Base-by-base conservation (phyloP, 352 stramenopile genomes). In the Phytophthora cactorum region DNA sequence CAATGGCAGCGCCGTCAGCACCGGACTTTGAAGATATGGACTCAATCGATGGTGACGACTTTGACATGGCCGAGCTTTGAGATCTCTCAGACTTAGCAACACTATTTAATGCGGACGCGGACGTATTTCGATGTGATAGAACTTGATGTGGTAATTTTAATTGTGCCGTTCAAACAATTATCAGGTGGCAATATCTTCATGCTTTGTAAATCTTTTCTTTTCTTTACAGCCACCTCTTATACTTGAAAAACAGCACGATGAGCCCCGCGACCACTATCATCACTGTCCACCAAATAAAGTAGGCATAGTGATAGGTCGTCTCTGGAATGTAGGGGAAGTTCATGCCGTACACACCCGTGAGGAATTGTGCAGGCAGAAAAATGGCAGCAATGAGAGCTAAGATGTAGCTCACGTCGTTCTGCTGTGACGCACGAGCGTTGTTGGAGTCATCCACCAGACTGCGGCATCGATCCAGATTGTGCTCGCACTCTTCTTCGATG, bases 341-440 rank as follows among this genome's bases (percentile, higher is more conserved):
- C 87, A 96, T 96, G 59, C 88, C 88, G 62, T 95, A 95, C 5
- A 96, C 66, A 3, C 82, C 84, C 9, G 88, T 92, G 36, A 95
- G 72, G 64, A 22, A 22, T 22, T 22, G 22, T 22, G 22, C 22
- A 22, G 88, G 88, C 29, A 96, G 60, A 39, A 93, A 92, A 45
- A 93, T 82, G 4, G 87, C 84, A 1, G 87, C 85, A 4, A 96
- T 79, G 7, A 96, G 74, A 29, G 88, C 85, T 41, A 96, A 68
- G 25, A 85, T 70, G 57, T 89, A 93, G 60, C 82, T 92, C 63
- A 91, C 82, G 28, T 91, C 79, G 63, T 78, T 90, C 53, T 93
- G 85, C 50, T 86, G 74, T 3, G 74, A 71, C 0, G 83, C 72
- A 28, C 84, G 82, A 34, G 79, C 75, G 32, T 84, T 89, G 60